Conservation (phyloP, 345 rosid genomes). For the Streptanthus diversifolius region DNA sequence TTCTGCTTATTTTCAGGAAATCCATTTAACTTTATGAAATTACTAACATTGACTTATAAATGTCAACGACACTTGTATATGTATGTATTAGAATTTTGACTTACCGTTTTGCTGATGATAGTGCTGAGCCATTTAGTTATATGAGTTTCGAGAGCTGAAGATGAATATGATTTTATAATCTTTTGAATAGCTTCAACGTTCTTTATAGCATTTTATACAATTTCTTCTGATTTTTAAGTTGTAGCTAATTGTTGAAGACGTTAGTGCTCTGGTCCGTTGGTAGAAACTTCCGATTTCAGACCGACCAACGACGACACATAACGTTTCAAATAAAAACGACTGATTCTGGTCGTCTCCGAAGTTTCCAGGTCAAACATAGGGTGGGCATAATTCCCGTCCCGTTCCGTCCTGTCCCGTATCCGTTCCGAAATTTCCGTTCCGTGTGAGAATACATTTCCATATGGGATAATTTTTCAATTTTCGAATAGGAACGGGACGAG, state of each 20-base stretch:
- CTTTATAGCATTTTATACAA: background rate
- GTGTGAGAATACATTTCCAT: too few species aligned
- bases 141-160: background rate
- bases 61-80: background rate
- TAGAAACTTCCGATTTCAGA: background rate
- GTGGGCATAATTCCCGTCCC: too few species aligned
- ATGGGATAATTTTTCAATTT: too few species aligned
- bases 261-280: background rate
- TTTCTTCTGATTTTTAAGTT: too few species aligned
- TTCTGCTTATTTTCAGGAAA: conserved; percentile 5
- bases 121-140: background rate
- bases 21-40: too few species aligned
- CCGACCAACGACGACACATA: background rate
- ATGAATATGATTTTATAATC: background rate
- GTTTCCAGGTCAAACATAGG: background rate
- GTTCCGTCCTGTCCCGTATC: too few species aligned
- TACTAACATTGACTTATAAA: background rate
- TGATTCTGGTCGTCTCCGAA: background rate
- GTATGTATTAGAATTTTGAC: background rate
- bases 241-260: too few species aligned
- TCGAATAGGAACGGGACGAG: too few species aligned
- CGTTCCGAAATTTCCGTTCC: too few species aligned
- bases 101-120: background rate
- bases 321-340: background rate
- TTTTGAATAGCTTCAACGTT: background rate